A percentile compares a stretch with the other conserved stretches of the same genome.
Evolutionary conservation across 1,139 yeast species (phyloP).

Genomic region (Debaryomycetaceae sp.): DNA sequence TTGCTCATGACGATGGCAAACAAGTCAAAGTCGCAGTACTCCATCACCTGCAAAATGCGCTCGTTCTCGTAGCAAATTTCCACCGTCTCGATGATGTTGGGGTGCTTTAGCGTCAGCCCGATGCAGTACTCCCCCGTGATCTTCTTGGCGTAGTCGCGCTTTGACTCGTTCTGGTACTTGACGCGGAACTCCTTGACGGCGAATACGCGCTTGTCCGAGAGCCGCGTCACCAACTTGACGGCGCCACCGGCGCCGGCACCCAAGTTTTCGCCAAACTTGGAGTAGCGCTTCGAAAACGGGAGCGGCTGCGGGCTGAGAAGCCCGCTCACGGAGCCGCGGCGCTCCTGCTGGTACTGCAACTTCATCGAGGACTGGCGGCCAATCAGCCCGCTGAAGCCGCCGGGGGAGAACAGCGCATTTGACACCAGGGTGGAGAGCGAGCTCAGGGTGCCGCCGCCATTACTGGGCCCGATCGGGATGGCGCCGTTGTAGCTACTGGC

Average conservation of each 20-base stretch:
- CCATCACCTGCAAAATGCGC: conserved; percentile 88
- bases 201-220: conserved; percentile 65
- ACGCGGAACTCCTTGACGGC: conserved; percentile 92
- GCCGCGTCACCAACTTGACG: conserved; percentile 69
- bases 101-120: conserved; percentile 86
- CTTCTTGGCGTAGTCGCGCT: conserved; percentile 87
- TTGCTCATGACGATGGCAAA: conserved; percentile 96
- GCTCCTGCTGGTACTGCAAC: conserved; percentile 29
- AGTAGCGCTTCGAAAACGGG: conserved; percentile 72
- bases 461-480: conserved; percentile 17
- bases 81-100: conserved; percentile 85
- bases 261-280: conserved; percentile 76
- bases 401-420: conserved; percentile 26
- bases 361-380: conserved; percentile 27
- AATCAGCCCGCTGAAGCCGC: conserved; percentile 17
- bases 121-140: conserved; percentile 95
- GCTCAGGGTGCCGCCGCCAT: conserved; percentile 13
- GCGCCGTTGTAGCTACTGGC: conserved; percentile 10
- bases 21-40: conserved; percentile 87
- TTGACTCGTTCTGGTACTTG: conserved; percentile 68
- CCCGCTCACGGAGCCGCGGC: conserved; percentile 37
- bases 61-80: conserved; percentile 90
- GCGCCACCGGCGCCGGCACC: conserved; percentile 98
- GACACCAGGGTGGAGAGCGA: conserved; percentile 29
- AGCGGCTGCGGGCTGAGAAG: conserved; percentile 25